phyloP scores from a whole-genome alignment of 495 filamentous ascomycete species.

The Neurospora discreta region DNA sequence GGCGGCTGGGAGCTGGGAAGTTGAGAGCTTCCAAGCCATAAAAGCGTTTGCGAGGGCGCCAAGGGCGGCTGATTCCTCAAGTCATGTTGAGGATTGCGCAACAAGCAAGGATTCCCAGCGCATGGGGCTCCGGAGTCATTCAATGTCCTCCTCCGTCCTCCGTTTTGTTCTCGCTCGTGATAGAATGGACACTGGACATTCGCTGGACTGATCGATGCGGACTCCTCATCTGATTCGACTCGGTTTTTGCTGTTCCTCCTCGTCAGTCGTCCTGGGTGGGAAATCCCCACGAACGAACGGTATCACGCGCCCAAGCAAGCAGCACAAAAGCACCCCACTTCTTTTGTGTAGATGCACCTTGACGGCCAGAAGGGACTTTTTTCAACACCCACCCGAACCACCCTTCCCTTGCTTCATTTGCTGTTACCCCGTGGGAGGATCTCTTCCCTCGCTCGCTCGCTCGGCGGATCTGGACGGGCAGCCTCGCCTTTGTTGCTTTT shows the following conservation, averaged over 20 bases:
- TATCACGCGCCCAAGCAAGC: neutral
- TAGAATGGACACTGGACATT: neutral
- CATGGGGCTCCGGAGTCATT: neutral
- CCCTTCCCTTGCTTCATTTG: neutral
- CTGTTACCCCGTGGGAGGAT: neutral
- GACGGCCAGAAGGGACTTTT: neutral
- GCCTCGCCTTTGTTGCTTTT: neutral
- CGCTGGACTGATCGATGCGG: neutral
- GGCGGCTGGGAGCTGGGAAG: neutral
- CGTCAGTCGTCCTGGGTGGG: neutral
- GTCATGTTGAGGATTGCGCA: neutral
- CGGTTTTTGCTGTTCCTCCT: neutral
- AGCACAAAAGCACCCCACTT: neutral
- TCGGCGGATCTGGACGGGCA: neutral
- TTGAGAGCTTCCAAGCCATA: neutral
- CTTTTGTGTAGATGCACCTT: neutral
- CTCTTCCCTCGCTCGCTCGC: neutral
- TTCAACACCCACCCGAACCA: neutral
- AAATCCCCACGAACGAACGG: neutral
- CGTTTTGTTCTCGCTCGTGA: neutral
- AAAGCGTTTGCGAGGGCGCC: neutral
- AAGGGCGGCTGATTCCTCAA: neutral
- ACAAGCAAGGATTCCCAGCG: neutral
- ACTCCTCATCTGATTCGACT: neutral
- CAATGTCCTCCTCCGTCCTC: neutral